Evolutionary conservation across 2,329 filamentous ascomycete genomes (phyloP), one percentile per base, ranked within the genome.

Genomic region (Claviceps purpurea): DNA sequence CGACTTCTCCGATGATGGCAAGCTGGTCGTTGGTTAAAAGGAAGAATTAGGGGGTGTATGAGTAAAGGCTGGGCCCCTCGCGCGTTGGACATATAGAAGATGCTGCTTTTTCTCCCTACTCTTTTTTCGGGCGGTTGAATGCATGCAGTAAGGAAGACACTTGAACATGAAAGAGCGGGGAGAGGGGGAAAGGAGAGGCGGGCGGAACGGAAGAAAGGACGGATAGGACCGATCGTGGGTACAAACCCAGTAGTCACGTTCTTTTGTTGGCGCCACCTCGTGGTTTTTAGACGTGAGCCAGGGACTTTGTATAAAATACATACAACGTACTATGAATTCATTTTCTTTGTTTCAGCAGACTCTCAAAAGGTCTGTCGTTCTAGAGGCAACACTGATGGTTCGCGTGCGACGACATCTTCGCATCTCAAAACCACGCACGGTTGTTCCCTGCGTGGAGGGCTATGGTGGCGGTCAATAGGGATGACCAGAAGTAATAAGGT

Each of bases 1-100:
- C 78, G 88, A 87, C 65, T 97, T 98, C 82, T 83, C 88, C 58
- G 86, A 91, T 69, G 93, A 96, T 13, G 83, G 80, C 68, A 84
- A 83, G 73, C 77, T 98, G 61, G 73, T 97, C 62, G 95, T 98
- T 73, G 93, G 93, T 85, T 98, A 91, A 79, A 38, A 8, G 37
- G 26, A 18, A 26, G 7, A n/a, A 26, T 6, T 7, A 4, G 24
- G 44, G 26, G 56, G 42, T 60, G 59, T 60, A 60, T 39, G 56
- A 59, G 51, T 60, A 60, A 59, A 34, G 38, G 20, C 24, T 41
- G 20, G 30, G 22, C 2, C n/a, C 38, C 46, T 48, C 48, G 48
- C 41, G 50, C 46, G 42, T 24, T 50, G 18, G 41, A 50, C 37
- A 46, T 45, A 55, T 58, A 62, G 58, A 53, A 39, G 34, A 45